These are phyloP conservation scores for Acanthamoeba sp. DNA, from an alignment of 208 protist species.

Conservation along the genomic window DNA sequence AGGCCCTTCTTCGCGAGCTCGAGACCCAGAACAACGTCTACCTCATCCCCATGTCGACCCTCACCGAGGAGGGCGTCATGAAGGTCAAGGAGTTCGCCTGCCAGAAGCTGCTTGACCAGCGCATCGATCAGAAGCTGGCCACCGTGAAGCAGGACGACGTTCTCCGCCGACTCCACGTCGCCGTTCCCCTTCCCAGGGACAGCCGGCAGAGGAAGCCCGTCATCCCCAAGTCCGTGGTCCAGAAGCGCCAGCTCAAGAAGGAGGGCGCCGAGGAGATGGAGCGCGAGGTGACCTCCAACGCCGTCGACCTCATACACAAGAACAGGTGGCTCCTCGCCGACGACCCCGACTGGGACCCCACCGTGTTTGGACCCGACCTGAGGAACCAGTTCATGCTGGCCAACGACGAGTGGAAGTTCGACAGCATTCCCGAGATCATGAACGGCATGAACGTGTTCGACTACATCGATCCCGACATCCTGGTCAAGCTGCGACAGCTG, in stretches of 20 bases:
- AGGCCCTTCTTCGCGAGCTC: constrained; percentile 75
- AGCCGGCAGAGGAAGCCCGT: constrained; percentile 80
- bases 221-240: constrained; percentile 78
- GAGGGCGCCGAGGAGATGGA: constrained; percentile 67
- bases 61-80: constrained; percentile 95
- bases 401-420: constrained; percentile 97
- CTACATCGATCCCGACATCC: constrained; percentile 99
- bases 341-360: constrained; percentile 70
- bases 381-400: constrained; percentile 90
- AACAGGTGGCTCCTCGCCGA: constrained; percentile 56
- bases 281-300: constrained; percentile 55
- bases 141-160: constrained; percentile 93
- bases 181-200: constrained; percentile 91
- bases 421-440: constrained; percentile 99
- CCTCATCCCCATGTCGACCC: constrained; percentile 95
- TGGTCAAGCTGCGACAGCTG: constrained; percentile 90
- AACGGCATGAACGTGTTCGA: constrained; percentile 99
- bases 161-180: constrained; percentile 86
- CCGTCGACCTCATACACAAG: constrained; percentile 59
- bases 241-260: constrained; percentile 14
- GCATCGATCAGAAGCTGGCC: constrained; percentile 96
- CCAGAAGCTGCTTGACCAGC: constrained; percentile 95
- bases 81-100: constrained; percentile 92
- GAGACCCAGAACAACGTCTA: constrained; percentile 78
- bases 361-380: constrained; percentile 68